Base-by-base conservation (phyloP, 1,139 yeast genomes). In the Trichomonascaceae sp. region DNA sequence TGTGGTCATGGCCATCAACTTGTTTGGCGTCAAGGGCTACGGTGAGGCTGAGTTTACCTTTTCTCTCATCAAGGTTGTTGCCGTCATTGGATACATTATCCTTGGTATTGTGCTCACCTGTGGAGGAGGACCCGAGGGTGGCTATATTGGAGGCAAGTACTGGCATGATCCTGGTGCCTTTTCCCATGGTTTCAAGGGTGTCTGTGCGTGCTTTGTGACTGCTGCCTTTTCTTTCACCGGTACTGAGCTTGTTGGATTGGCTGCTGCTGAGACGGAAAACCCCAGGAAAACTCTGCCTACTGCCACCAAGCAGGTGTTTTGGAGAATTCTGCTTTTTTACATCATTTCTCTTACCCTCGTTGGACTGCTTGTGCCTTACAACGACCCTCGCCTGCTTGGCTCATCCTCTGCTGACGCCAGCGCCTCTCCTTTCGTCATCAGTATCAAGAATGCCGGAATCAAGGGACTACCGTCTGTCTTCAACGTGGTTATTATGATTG, bases 141-240 rank as follows among this genome's bases (percentile, higher is more conserved):
- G 44, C 4, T 76, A 73, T 51, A 59, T 76, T 36, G 92, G 92
- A 22, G 74, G 65, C 15, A 60, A 54, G 41, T 68, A 72, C 55
- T 77, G 81, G 81, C 64, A 65, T 39, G 47, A 63, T 37, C 80
- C 81, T 1, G 84, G 82, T 33, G 70, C 82, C 3, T 74, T 66
- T 60, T 69, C 63, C 39, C 60, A 59, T 67, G 85, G 63, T 39
- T 80, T 70, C 63, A 80, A 81, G 53, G 94, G 95, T 46, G 74
- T 82, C 28, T 71, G 84, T 50, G 63, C 81, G 9, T 78, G 78
- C 18, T 76, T 85, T 47, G 84, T 82, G 35, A 71, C 76, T 23
- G 92, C 94, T 23, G 89, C 93, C 3, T 84, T 82, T 57, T 74
- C 93, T 3, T 79, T 79, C 48, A 85, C 85, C 36, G 89, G 89